Conservation (phyloP, 495 filamentous ascomycete genomes). For the Penicillium parvum region DNA sequence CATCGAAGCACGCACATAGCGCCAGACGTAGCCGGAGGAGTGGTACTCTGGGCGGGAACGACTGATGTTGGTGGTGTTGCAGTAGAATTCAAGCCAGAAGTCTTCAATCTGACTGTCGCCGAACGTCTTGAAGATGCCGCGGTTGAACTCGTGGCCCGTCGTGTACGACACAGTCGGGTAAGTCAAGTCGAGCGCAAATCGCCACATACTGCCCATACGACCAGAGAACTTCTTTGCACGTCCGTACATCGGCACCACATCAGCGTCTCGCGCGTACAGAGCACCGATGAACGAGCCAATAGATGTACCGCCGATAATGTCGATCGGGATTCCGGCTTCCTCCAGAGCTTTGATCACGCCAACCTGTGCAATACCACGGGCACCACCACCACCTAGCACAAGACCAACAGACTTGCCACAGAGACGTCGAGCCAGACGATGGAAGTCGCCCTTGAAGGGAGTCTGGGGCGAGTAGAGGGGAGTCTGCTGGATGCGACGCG, state of each 20-base stretch:
- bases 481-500: constrained; percentile 74
- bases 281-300: constrained; percentile 98
- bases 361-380: constrained; percentile 84
- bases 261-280: constrained; percentile 91
- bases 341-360: constrained; percentile 93
- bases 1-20: constrained; percentile 95
- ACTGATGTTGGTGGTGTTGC: constrained; percentile 97
- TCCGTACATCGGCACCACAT: constrained; percentile 94
- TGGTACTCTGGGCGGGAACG: constrained; percentile 86
- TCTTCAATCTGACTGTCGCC: constrained; percentile 96
- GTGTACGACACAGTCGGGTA: constrained; percentile 95
- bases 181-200: constrained; percentile 90
- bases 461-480: constrained; percentile 88
- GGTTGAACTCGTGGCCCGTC: constrained; percentile 97
- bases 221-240: constrained; percentile 95
- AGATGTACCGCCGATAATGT: constrained; percentile 93
- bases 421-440: constrained; percentile 82
- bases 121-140: constrained; percentile 98
- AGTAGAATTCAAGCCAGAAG: constrained; percentile 98
- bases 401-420: constrained; percentile 94
- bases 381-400: constrained; percentile 90
- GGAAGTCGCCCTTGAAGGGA: constrained; percentile 94
- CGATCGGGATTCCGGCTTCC: constrained; percentile 93
- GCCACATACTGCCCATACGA: constrained; percentile 96
- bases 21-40: constrained; percentile 92